Evolutionary conservation across 2,329 filamentous ascomycete species (phyloP), one percentile per base, ranked within the genome.

Genomic region (Fusarium bactridioides): DNA sequence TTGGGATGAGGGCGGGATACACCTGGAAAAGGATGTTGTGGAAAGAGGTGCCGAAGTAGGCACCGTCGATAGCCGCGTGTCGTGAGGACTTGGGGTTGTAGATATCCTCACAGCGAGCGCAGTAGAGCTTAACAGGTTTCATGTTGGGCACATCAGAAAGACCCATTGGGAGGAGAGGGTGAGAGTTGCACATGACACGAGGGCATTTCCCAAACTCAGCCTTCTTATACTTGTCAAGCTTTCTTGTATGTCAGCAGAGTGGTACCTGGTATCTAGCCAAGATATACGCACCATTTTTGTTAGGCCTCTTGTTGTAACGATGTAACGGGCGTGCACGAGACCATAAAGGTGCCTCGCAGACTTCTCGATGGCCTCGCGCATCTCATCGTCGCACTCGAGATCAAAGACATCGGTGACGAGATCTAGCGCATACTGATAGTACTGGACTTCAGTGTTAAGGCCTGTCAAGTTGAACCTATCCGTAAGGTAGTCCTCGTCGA

Each of bases 21-120:
- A 99, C 96, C 82, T 99, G 96, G 86, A 99, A 98, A 70, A 99
- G 90, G 83, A 99, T 98, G 84, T 98, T 98, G 87, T 98, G 95
- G 87, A 99, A 99, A 6, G 94, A 97, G 53, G 95, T 95, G 76
- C 96, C 96, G 77, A 99, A 99, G 87, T 98, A 99, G 73, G 96
- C 96, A 72, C 96, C 96, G 81, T 99, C 96, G 78, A 99, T 98
- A 66, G 93, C 89, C 56, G 95, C 94, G 83, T 99, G 96, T 33
- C 96, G 94, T 25, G 94, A 95, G 7, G 96, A 98, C 83, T 99
- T 99, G 48, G 96, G 96, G 84, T 98, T 98, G 88, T 99, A 99
- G 67, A 97, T 92, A 82, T 99, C 96, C 86, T 99, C 96, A 86
- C 96, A 99, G 77, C 94, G 94, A 53, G 93, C 91, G 83, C 96